Base-by-base conservation (phyloP, 257 asterid genomes). In the Catharanthus roseus region DNA sequence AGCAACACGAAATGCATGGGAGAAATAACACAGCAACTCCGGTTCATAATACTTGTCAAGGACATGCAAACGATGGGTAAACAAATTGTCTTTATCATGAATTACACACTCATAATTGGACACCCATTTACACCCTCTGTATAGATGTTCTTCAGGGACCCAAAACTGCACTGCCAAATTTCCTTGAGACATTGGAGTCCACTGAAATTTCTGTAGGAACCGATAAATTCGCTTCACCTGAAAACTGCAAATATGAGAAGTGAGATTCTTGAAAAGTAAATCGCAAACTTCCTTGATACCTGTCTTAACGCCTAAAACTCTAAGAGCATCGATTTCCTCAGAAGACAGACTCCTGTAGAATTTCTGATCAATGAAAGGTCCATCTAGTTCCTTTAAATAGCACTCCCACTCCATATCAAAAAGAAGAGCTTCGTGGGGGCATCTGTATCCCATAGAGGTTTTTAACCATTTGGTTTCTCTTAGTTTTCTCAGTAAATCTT, bases 331-430 rank as follows among this genome's bases (percentile, higher is more conserved):
- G 16, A 3, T 24, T 57, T 57, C 64, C 36, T n/a, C 34, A 57
- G 39, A 57, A 57, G 28, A 4, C 23, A 57, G 16, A 23, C 26
- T 57, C 34, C 34, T 24, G 36, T 57, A 57, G 34, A 57, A 57
- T 6, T 29, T 26, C 29, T 15, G 33, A 42, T 42, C 47, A 42
- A 42, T 42, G 47, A 42, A 42, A 13, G 47, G 47, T 42, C 47
- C 47, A 42, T 42, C 47, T 42, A 42, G 47, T 13, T 42, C 47
- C 47, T 42, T 42, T 13, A 42, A 42, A 42, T 8, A 57, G 64
- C 64, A 23, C 34, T 57, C 64, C 64, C 64, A 57, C 34, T 57
- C 64, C 64, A 57, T 26, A 57, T 57, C 64, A 57, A n/a, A 57
- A 57, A 57, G 64, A 57, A 57, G 64, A 57, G 64, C 31, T 57